phyloP scores from a whole-genome alignment of 2,329 filamentous ascomycete species.

The Sporothrix pseudoabietina region DNA sequence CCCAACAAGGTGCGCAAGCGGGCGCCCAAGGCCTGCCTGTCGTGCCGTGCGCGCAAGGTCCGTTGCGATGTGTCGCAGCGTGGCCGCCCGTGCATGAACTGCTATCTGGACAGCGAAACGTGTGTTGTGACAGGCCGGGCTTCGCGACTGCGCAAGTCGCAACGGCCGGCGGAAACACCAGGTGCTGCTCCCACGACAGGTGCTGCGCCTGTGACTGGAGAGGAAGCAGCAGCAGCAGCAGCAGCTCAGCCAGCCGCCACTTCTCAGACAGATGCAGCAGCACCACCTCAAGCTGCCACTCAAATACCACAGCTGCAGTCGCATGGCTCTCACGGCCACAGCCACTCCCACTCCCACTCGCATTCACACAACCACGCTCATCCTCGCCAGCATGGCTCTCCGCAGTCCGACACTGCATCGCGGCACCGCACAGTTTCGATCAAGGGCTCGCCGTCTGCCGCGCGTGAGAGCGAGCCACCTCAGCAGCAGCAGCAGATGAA shows the following conservation, averaged over 20 bases:
- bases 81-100: slow-evolving; percentile 55
- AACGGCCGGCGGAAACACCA: neutral
- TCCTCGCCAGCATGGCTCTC: slow-evolving; percentile 11
- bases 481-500: slow-evolving; percentile 4
- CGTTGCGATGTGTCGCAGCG: slow-evolving; percentile 52
- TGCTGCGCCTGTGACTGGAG: neutral
- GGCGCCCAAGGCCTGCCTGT: slow-evolving; percentile 54
- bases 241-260: neutral
- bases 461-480: neutral
- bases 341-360: slow-evolving; percentile 5
- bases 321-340: slow-evolving; percentile 1
- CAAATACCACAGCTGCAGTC: neutral
- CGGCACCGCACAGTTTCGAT: slow-evolving; percentile 1
- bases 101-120: slow-evolving; percentile 53
- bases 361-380: neutral
- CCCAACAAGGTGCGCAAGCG: slow-evolving; percentile 53
- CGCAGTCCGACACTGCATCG: slow-evolving; percentile 17
- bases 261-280: slow-evolving; percentile 3
- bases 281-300: neutral
- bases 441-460: slow-evolving; percentile 15
- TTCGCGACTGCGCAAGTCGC: slow-evolving; percentile 30
- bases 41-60: slow-evolving; percentile 55
- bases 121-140: slow-evolving; percentile 38
- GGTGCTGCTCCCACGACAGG: neutral
- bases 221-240: neutral